These are phyloP conservation scores for Rhynchospora tenuis DNA, from an alignment of 176 grass and related monocot genomes.

Conservation along the genomic window DNA sequence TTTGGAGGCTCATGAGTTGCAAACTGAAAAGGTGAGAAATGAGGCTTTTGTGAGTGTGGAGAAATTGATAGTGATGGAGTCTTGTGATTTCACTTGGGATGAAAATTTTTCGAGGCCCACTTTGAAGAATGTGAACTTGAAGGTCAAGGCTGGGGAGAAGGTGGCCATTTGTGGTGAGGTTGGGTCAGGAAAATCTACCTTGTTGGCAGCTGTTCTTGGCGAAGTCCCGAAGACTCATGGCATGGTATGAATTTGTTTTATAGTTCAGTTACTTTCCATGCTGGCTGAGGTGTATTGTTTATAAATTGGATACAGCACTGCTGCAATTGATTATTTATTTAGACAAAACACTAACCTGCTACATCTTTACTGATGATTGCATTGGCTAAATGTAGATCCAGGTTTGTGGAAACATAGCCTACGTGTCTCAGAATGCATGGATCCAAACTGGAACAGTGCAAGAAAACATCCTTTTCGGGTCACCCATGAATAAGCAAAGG, in stretches of 20 bases:
- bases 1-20: conserved; percentile 67
- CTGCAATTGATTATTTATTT: neutral
- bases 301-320: neutral
- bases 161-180: conserved; percentile 94
- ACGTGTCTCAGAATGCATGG: conserved; percentile 92
- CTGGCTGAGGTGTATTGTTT: neutral
- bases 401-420: conserved; percentile 66
- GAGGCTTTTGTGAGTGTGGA: conserved; percentile 11
- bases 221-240: conserved; percentile 60
- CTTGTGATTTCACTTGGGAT: conserved; percentile 78
- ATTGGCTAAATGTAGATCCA: conserved; percentile 52
- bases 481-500: conserved; percentile 52
- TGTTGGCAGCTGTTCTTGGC: conserved; percentile 75
- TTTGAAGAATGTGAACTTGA: conserved; percentile 67
- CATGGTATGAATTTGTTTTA: conserved; percentile 42
- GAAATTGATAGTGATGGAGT: conserved; percentile 42
- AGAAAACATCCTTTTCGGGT: conserved; percentile 92
- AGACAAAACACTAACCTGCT: neutral
- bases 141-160: conserved; percentile 58
- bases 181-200: conserved; percentile 87
- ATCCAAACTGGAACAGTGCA: conserved; percentile 84
- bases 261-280: neutral
- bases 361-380: neutral
- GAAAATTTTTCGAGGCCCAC: conserved; percentile 43
- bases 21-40: conserved; percentile 36